Percentiles rank a stretch among this genome's conserved stretches.
Evolutionary conservation across 805 yeast genomes (phyloP).

Genomic region (Torulaspora quercuum): DNA sequence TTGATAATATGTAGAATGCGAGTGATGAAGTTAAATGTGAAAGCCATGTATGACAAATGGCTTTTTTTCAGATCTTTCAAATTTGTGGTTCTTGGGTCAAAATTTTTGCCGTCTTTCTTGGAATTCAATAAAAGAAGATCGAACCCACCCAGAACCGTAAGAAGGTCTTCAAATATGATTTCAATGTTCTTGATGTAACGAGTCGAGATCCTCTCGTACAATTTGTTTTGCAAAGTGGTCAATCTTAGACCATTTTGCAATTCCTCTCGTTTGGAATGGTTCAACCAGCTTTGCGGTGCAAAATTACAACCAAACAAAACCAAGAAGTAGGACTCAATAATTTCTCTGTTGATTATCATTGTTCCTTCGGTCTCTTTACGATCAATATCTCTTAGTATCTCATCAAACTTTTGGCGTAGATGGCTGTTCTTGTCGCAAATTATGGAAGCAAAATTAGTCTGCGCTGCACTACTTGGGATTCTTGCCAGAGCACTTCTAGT

Average conservation of each 20-base stretch:
- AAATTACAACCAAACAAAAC: conserved; percentile 29
- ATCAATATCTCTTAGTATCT: conserved; percentile 19
- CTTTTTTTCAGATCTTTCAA: conserved; percentile 13
- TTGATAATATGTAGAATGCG: conserved; percentile 36
- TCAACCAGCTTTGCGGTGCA: conserved; percentile 28
- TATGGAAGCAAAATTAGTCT: conserved; percentile 42
- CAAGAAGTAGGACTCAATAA: conserved; percentile 33
- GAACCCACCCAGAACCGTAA: conserved; percentile 31
- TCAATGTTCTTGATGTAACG: conserved; percentile 29
- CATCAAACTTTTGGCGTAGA: conserved; percentile 26
- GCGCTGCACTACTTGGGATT: conserved; percentile 46
- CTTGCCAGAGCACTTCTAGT: conserved; percentile 56
- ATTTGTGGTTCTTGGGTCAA: conserved; percentile 6
- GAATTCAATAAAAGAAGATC: conserved; percentile 18
- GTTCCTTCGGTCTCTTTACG: conserved; percentile 26
- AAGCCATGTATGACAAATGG: conserved; percentile 35
- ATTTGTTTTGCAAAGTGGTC: conserved; percentile 18
- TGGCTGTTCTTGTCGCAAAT: conserved; percentile 38
- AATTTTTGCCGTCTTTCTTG: conserved; percentile 4
- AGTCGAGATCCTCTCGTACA: conserved; percentile 27
- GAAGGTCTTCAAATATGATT: conserved; percentile 25
- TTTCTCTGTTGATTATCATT: conserved; percentile 32
- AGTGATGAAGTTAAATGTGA: conserved; percentile 42
- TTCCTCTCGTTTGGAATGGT: neutral
- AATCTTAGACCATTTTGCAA: conserved; percentile 18